Evolutionary conservation across 2,329 filamentous ascomycete species (phyloP).

Genomic region (Fusarium cicatricum): DNA sequence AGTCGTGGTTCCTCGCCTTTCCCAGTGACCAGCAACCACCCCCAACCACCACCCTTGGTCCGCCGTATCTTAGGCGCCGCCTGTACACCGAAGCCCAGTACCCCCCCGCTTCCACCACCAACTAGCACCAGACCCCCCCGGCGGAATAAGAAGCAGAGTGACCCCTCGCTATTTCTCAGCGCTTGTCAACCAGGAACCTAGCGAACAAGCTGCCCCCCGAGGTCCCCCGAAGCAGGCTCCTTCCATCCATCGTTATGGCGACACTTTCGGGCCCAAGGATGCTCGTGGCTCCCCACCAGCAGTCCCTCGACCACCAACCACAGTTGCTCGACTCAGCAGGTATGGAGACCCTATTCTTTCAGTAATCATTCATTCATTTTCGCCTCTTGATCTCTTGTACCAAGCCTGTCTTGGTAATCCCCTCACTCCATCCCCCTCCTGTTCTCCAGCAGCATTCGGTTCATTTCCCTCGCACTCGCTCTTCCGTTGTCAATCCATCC

Average conservation of each 20-base stretch:
- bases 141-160: slow-evolving; percentile 31
- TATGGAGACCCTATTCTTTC: slow-evolving; percentile 31
- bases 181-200: background rate
- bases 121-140: slow-evolving; percentile 19
- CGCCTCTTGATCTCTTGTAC: slow-evolving; percentile 18
- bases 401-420: slow-evolving; percentile 17
- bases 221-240: slow-evolving; percentile 7
- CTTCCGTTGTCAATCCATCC: slow-evolving; percentile 17
- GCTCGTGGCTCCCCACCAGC: slow-evolving; percentile 35
- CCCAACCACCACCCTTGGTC: slow-evolving; percentile 17
- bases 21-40: slow-evolving; percentile 34
- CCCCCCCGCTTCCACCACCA: slow-evolving; percentile 20
- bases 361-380: slow-evolving; percentile 25
- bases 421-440: slow-evolving; percentile 8
- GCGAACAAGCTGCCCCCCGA: background rate
- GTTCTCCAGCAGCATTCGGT: background rate
- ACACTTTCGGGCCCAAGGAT: slow-evolving; percentile 37
- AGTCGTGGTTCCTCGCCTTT: slow-evolving; percentile 37
- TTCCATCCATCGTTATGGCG: slow-evolving; percentile 32
- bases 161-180: slow-evolving; percentile 14
- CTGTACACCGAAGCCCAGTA: slow-evolving; percentile 39
- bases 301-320: slow-evolving; percentile 21
- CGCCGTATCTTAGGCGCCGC: slow-evolving; percentile 32
- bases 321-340: slow-evolving; percentile 39
- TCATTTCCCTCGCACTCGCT: slow-evolving; percentile 25